Evolutionary conservation across 441 rosid genomes (phyloP).

Genomic region (Eruca vesicaria): DNA sequence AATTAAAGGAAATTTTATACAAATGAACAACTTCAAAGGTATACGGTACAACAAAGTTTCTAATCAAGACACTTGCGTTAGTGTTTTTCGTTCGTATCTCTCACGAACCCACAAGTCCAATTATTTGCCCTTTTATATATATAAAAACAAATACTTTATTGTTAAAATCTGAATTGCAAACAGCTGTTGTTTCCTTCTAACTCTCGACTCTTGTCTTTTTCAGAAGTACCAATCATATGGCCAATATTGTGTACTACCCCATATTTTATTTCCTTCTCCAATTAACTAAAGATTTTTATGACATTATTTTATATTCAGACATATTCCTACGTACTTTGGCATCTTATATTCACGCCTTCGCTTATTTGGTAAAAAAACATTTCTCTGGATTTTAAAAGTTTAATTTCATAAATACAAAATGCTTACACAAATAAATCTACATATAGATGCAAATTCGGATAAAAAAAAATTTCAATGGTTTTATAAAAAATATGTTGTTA

Average conservation of each 20-base stretch:
- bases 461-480: not conserved
- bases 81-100: constrained; percentile 8
- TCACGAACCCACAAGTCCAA: constrained; percentile 19
- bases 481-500: not conserved
- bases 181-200: constrained; percentile 33
- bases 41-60: constrained; percentile 18
- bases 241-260: constrained; percentile 14
- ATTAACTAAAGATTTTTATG: not conserved
- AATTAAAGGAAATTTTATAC: constrained; percentile 16
- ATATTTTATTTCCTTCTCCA: not conserved
- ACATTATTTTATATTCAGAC: constrained; percentile 21
- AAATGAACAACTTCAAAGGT: constrained; percentile 21
- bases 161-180: constrained; percentile 21
- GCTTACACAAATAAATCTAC: not conserved
- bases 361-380: constrained; percentile 6
- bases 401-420: not conserved
- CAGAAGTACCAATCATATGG: constrained; percentile 33
- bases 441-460: not conserved
- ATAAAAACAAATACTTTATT: not conserved
- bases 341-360: constrained; percentile 22
- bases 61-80: constrained; percentile 26
- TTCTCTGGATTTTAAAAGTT: not conserved
- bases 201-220: constrained; percentile 28
- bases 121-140: constrained; percentile 23
- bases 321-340: constrained; percentile 21